These are phyloP conservation scores for Ganoderma boninense DNA, from an alignment of 1,284 basidiomycete species.

Conservation along the genomic window DNA sequence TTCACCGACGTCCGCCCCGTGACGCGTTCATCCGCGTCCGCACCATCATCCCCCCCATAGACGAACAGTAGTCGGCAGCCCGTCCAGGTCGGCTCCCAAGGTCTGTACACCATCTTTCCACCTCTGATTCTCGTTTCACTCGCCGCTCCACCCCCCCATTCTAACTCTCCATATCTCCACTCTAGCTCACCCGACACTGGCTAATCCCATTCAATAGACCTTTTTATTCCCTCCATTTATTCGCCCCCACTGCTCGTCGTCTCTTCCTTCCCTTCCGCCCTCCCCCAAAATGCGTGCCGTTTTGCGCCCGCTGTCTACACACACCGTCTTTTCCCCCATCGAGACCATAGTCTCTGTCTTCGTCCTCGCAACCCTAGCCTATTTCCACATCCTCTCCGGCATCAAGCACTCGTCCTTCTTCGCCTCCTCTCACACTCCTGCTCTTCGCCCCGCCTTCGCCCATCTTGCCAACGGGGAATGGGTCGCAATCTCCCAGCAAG, in stretches of 20 bases:
- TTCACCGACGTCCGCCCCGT: slow-evolving; percentile 25
- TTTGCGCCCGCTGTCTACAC: slow-evolving; percentile 67
- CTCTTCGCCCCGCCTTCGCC: slow-evolving; percentile 62
- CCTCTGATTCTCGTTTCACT: slow-evolving; percentile 20
- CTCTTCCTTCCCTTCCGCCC: slow-evolving; percentile 7
- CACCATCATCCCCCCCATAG: slow-evolving; percentile 8
- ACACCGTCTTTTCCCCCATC: slow-evolving; percentile 73
- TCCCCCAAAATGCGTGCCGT: slow-evolving; percentile 57
- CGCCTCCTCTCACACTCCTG: slow-evolving; percentile 55
- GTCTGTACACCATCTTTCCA: slow-evolving; percentile 18
- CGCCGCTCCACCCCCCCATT: slow-evolving; percentile 1
- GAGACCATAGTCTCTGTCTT: slow-evolving; percentile 92
- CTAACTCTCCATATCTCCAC: slow-evolving; percentile 13
- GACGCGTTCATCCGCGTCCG: slow-evolving; percentile 34
- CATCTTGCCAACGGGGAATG: slow-evolving; percentile 61
- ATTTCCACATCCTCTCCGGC: slow-evolving; percentile 90
- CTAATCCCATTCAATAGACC: slow-evolving; percentile 26
- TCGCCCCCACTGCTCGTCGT: slow-evolving; percentile 16
- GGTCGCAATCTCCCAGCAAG: slow-evolving; percentile 59
- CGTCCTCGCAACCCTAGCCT: slow-evolving; percentile 88
- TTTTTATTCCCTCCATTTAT: slow-evolving; percentile 34
- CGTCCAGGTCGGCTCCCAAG: slow-evolving; percentile 18
- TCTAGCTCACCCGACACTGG: slow-evolving; percentile 22
- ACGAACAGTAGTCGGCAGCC: slow-evolving; percentile 21
- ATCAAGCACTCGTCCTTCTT: slow-evolving; percentile 83